phyloP scores from a whole-genome alignment of 31 red algal genomes.

The Endocladia muricata region DNA sequence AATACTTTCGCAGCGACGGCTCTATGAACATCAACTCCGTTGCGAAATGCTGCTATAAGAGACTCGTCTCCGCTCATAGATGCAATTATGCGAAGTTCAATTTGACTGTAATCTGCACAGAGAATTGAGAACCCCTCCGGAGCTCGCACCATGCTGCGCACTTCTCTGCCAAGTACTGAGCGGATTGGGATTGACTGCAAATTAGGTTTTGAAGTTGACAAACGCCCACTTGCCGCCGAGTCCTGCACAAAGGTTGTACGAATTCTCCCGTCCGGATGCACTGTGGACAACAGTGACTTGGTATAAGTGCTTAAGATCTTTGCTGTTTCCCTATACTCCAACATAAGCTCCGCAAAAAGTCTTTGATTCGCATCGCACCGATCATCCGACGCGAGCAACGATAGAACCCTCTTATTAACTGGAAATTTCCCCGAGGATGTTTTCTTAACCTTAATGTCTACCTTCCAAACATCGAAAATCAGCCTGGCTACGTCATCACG shows the following conservation, averaged over 20 bases:
- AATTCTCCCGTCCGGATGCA: constrained; percentile 37
- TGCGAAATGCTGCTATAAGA: constrained; percentile 29
- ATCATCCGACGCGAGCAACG: not conserved
- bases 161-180: constrained; percentile 11
- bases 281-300: not conserved
- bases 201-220: constrained; percentile 45
- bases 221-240: constrained; percentile 30
- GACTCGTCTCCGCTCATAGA: constrained; percentile 42
- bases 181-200: constrained; percentile 59
- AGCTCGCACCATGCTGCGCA: constrained; percentile 37
- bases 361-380: not conserved
- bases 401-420: constrained; percentile 4
- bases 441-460: not conserved
- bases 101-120: constrained; percentile 69
- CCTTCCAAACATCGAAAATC: constrained; percentile 25
- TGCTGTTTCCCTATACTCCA: constrained; percentile 22
- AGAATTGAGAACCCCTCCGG: constrained; percentile 34
- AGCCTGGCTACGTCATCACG: constrained; percentile 22
- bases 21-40: constrained; percentile 54
- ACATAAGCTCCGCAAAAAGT: constrained; percentile 14
- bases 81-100: constrained; percentile 80
- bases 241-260: constrained; percentile 44
- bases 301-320: constrained; percentile 28
- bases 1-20: constrained; percentile 37
- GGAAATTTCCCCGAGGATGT: constrained; percentile 1